phyloP scores from a whole-genome alignment of 352 stramenopile species.

The Thalassiosira livingstoniorum region DNA sequence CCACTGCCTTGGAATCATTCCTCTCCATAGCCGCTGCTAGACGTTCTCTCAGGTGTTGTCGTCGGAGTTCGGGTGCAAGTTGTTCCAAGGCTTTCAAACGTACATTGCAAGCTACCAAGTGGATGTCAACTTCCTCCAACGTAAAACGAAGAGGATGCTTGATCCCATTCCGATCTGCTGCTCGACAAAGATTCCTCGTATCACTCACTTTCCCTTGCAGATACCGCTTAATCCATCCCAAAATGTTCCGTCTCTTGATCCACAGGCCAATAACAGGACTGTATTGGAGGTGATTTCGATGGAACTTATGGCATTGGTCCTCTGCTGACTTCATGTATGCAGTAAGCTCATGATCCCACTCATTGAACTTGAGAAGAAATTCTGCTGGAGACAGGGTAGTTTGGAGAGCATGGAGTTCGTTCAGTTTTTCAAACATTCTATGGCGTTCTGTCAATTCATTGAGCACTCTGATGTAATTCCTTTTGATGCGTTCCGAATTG shows the following conservation, averaged over 20 bases:
- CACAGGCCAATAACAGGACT: constrained; percentile 2
- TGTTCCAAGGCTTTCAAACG: neutral
- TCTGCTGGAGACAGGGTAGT: too few species aligned
- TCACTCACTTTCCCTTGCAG: constrained; percentile 8
- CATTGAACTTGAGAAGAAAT: constrained; percentile 19
- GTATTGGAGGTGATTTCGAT: neutral
- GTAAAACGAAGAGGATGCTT: neutral
- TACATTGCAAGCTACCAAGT: neutral
- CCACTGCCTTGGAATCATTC: neutral
- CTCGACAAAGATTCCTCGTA: neutral
- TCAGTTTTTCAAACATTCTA: too few species aligned
- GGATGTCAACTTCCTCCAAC: neutral
- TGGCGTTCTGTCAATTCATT: too few species aligned
- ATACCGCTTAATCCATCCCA: neutral
- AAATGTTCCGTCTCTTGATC: neutral
- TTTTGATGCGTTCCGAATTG: too few species aligned
- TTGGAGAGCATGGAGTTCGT: too few species aligned
- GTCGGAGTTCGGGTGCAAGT: neutral
- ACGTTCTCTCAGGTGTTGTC: neutral
- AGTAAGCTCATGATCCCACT: constrained; percentile 14
- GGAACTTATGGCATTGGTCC: constrained; percentile 7
- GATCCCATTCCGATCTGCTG: neutral
- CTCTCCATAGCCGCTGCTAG: neutral
- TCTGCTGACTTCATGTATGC: constrained; percentile 7
- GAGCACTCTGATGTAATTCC: too few species aligned